These are phyloP conservation scores for Oryza rufipogon DNA, from an alignment of 176 grass and related monocot genomes.

Conservation along the genomic window DNA sequence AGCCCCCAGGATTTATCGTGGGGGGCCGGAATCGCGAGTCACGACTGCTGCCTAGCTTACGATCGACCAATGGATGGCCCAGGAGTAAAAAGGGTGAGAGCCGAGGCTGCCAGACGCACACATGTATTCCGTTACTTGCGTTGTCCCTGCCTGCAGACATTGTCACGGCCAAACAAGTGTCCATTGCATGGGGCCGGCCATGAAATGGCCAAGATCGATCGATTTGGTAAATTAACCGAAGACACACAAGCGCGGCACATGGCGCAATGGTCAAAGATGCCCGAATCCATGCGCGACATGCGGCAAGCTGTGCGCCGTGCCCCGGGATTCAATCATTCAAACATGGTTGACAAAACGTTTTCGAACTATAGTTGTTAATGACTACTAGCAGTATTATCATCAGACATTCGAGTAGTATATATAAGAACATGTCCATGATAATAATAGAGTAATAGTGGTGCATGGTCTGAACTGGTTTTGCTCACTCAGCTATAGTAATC, in stretches of 20 bases:
- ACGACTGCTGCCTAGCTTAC: not conserved
- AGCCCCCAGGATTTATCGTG: not conserved
- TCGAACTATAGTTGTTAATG: not conserved
- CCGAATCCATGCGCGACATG: conserved; percentile 13
- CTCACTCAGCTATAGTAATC: not conserved
- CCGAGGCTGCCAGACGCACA: not conserved
- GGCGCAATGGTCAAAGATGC: conserved; percentile 36
- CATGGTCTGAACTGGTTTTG: not conserved
- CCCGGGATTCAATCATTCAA: conserved; percentile 48
- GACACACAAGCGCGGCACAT: not conserved
- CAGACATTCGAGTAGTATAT: not conserved
- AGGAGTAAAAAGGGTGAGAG: not conserved
- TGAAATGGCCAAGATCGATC: not conserved
- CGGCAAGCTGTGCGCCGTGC: not conserved
- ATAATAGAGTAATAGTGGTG: not conserved
- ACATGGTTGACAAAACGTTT: conserved; percentile 16
- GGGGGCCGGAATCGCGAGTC: not conserved
- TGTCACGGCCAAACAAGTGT: conserved; percentile 8
- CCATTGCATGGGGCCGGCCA: not conserved
- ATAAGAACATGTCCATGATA: not conserved
- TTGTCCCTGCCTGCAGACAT: conserved; percentile 26
- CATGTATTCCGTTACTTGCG: not conserved
- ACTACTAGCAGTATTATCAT: not conserved
- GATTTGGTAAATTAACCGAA: conserved; percentile 36
- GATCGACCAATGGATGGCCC: conserved; percentile 6